phyloP scores from a whole-genome alignment of 2,329 filamentous ascomycete genomes.

The Myriosclerotinia curreyana region DNA sequence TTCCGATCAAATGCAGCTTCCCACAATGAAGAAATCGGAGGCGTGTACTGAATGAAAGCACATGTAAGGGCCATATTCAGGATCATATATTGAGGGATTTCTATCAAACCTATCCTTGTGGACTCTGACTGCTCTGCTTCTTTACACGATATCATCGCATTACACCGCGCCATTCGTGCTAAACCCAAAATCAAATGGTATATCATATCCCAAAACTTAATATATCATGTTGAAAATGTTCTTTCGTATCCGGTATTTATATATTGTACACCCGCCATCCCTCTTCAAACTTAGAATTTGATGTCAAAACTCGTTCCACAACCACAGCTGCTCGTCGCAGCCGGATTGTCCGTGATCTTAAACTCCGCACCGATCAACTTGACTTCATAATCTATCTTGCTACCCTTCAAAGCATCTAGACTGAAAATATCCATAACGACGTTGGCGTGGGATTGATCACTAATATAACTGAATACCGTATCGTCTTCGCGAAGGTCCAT shows the following conservation, averaged over 20 bases:
- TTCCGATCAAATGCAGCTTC: background rate
- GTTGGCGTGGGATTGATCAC: slow-evolving; percentile 61
- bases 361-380: slow-evolving; percentile 95
- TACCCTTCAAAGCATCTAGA: slow-evolving; percentile 83
- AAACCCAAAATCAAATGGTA: background rate
- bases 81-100: background rate
- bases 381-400: slow-evolving; percentile 94
- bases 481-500: slow-evolving; percentile 68
- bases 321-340: slow-evolving; percentile 89
- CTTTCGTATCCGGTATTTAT: slow-evolving; percentile 2
- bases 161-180: background rate
- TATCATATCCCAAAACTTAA: background rate
- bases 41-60: background rate
- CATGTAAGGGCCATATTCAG: background rate
- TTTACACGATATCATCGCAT: background rate
- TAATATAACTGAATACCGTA: slow-evolving; percentile 71
- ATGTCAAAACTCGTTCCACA: slow-evolving; percentile 98
- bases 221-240: background rate
- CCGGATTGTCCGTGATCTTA: slow-evolving; percentile 91
- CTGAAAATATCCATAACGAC: slow-evolving; percentile 87
- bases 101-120: background rate
- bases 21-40: background rate
- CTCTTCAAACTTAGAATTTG: slow-evolving; percentile 51
- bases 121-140: background rate
- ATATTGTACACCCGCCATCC: background rate